Conservation (phyloP, 2,329 filamentous ascomycete genomes). For the Fusarium protoensiforme region DNA sequence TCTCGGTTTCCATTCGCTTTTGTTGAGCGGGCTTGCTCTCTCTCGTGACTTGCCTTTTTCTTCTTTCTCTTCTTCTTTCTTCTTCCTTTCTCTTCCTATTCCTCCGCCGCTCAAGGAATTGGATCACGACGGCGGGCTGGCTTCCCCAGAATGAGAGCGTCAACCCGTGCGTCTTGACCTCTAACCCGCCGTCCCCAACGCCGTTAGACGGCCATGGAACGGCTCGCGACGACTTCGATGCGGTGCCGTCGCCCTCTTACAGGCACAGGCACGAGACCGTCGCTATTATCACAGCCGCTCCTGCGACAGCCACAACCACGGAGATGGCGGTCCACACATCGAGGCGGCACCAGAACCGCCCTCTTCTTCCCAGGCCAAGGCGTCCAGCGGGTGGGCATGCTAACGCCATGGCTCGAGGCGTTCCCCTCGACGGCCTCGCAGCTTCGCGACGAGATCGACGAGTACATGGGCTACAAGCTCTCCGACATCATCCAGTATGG, state of each 20-base stretch:
- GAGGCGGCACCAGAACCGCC: constrained; percentile 61
- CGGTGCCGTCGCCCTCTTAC: constrained; percentile 40
- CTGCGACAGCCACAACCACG: constrained; percentile 16
- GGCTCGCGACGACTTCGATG: constrained; percentile 44
- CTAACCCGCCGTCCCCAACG: constrained; percentile 24
- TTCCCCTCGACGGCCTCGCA: constrained; percentile 82
- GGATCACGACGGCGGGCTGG: background rate
- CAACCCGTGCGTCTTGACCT: constrained; percentile 36
- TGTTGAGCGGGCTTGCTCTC: constrained; percentile 2
- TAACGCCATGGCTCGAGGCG: constrained; percentile 84
- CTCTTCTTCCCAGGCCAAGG: constrained; percentile 81
- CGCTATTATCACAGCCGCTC: constrained; percentile 1
- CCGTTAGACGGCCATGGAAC: constrained; percentile 47
- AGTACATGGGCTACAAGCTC: constrained; percentile 77
- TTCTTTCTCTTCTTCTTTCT: background rate
- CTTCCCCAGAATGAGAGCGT: constrained; percentile 32
- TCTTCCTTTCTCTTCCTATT: background rate
- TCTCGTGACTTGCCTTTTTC: background rate
- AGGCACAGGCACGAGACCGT: background rate
- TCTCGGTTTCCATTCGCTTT: constrained; percentile 13
- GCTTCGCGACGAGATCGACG: constrained; percentile 89
- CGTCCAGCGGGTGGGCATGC: constrained; percentile 90
- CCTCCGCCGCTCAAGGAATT: background rate
- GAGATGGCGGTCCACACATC: constrained; percentile 48
- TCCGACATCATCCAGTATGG: constrained; percentile 83